Conservation (phyloP, 208 protist genomes). For the Spongospora subterranea region DNA sequence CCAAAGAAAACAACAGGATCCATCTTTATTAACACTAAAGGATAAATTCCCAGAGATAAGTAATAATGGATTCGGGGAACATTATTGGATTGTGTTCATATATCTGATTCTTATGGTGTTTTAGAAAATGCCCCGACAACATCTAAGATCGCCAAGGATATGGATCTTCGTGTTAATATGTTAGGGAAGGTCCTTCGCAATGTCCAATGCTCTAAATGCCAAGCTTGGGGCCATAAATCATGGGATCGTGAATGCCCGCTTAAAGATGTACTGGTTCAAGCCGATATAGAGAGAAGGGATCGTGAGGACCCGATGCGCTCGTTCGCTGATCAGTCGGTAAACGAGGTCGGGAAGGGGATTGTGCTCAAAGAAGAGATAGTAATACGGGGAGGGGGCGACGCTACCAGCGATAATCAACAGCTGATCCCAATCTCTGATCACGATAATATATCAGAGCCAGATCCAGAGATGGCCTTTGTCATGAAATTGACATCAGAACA, state of each 20-base stretch:
- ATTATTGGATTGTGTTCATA: too few species aligned
- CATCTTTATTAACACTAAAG: background rate
- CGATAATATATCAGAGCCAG: background rate
- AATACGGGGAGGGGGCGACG: constrained; percentile 15
- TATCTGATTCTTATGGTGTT: background rate
- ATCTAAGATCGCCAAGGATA: background rate
- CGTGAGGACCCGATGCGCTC: constrained; percentile 9
- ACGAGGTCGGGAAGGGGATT: background rate
- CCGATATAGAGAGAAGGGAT: constrained; percentile 14
- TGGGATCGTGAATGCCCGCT: constrained; percentile 15
- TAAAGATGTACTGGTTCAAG: background rate
- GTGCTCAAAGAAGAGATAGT: constrained; percentile 46
- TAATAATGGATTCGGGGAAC: background rate
- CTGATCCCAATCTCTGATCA: background rate
- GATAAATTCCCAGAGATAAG: constrained; percentile 54
- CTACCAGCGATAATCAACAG: background rate
- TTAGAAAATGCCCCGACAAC: constrained; percentile 17
- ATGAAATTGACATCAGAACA: background rate
- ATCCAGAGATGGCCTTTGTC: constrained; percentile 6
- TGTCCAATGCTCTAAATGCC: constrained; percentile 50
- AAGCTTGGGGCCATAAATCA: constrained; percentile 32
- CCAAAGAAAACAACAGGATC: background rate
- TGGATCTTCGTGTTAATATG: constrained; percentile 53
- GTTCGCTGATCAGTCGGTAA: background rate
- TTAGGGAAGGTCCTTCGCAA: constrained; percentile 48